Conservation (phyloP, 208 protist genomes). For the Leishmania braziliensis region DNA sequence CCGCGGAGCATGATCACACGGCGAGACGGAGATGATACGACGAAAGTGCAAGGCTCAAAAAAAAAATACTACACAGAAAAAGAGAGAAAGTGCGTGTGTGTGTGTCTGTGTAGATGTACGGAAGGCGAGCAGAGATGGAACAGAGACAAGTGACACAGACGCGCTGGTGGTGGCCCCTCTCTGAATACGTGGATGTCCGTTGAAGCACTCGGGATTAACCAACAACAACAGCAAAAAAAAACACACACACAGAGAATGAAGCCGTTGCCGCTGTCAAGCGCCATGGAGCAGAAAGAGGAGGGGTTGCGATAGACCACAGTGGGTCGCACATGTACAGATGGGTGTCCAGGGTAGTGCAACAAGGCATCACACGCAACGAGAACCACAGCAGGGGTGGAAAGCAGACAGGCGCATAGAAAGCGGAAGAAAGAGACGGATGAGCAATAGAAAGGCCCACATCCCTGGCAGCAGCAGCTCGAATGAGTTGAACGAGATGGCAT, state of each 20-base stretch:
- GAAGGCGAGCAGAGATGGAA: background rate
- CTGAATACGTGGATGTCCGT: background rate
- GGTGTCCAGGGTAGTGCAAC: background rate
- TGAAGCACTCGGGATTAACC: background rate
- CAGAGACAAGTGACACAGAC: background rate
- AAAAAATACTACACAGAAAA: background rate
- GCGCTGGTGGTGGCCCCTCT: background rate
- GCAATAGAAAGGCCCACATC: background rate
- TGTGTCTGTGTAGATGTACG: background rate
- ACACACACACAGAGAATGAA: background rate
- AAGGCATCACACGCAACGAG: background rate
- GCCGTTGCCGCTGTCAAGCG: background rate
- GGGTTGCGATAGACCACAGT: background rate
- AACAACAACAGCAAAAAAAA: background rate
- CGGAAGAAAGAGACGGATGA: background rate
- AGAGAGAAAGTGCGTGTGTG: background rate
- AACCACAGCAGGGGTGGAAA: background rate
- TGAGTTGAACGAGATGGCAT: background rate
- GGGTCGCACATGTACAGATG: background rate
- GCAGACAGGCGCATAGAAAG: background rate
- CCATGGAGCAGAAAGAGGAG: background rate
- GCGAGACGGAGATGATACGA: background rate
- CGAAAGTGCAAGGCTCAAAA: background rate
- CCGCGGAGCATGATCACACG: slow-evolving; percentile 64
- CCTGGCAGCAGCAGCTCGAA: background rate